Evolutionary conservation across 805 yeast species (phyloP), one percentile per base, ranked within the genome.

Genomic region (Teunomyces panamensis): DNA sequence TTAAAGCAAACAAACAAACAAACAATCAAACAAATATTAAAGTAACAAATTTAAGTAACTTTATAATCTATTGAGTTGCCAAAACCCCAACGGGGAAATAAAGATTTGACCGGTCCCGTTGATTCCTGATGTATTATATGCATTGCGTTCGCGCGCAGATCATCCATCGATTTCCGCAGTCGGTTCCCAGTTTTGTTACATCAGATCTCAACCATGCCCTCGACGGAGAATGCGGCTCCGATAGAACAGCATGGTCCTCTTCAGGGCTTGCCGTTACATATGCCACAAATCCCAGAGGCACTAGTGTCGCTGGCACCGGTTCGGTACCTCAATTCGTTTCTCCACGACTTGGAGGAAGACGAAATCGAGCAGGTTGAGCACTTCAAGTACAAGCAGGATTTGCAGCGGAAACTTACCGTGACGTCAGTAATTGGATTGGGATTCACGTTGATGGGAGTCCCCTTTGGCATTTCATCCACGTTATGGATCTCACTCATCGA

Each of bases 361-460:
- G 77, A 68, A 50, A 63, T 67, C 2, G 86, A 83, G 54, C 77
- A 77, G 8, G 81, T 85, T 10, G 90, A 85, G 53, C 86, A 83
- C 56, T 85, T 87, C 71, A 80, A 80, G 47, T 87, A 87, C 61
- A 84, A 84, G 54, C 90, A 85, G 59, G 87, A 83, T 41, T 68
- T 87, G 49, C 81, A 80, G 49, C 74, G 89, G 55, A 82, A 84
- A 51, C 73, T 87, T 47, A 83, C 88, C 0, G 83, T 85, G 9
- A 71, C 81, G 1, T 84, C 91, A 0, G 80, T 87, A 39, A 79
- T 87, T 17, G 96, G 94, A 3, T 68, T 87, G 20, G 92, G 94
- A 0, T 86, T 87, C 60, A 82, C 90, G 1, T 67, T 87, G 29
- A 85, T 87, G 91, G 87, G 89, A 36, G 91, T 89, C 0, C 92